Conservation (phyloP, 768 basidiomycete genomes). For the Clitopilus passeckerianus region DNA sequence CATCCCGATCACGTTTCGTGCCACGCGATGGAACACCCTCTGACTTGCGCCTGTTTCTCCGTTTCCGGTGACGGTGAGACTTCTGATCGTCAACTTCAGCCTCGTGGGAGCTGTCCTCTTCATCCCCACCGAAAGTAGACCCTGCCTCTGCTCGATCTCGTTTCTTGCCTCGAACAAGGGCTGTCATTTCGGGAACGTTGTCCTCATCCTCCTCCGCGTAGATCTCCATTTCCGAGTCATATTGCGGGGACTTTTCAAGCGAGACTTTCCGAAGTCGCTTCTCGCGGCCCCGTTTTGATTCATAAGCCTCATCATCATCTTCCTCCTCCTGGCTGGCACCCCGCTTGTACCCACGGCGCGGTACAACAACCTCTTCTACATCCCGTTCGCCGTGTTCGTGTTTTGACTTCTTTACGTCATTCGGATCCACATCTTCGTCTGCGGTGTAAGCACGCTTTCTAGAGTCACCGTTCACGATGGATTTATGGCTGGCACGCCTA, state of each 20-base stretch:
- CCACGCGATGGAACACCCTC: constrained; percentile 41
- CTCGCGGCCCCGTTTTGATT: constrained; percentile 33
- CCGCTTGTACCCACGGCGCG: constrained; percentile 47
- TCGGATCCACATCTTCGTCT: constrained; percentile 36
- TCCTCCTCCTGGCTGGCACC: constrained; percentile 38
- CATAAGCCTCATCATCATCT: constrained; percentile 32
- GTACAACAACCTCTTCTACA: constrained; percentile 38
- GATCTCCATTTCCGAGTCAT: constrained; percentile 40
- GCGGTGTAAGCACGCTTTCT: constrained; percentile 37
- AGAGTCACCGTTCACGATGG: constrained; percentile 21
- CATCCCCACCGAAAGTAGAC: constrained; percentile 65
- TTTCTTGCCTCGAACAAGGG: constrained; percentile 57
- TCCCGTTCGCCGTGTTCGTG: constrained; percentile 46
- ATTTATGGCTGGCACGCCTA: constrained; percentile 26
- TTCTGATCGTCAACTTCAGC: constrained; percentile 33
- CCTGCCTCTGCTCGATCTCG: constrained; percentile 72
- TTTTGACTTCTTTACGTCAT: constrained; percentile 47
- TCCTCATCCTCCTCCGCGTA: constrained; percentile 37
- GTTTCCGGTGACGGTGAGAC: constrained; percentile 39
- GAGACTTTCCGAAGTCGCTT: constrained; percentile 56
- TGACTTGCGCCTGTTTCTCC: constrained; percentile 57
- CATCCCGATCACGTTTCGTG: constrained; percentile 63
- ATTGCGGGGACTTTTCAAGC: constrained; percentile 30
- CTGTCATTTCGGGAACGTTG: constrained; percentile 30
- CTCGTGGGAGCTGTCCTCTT: constrained; percentile 36